phyloP scores from a whole-genome alignment of 495 filamentous ascomycete genomes.

The Hypoxylon perforatum region DNA sequence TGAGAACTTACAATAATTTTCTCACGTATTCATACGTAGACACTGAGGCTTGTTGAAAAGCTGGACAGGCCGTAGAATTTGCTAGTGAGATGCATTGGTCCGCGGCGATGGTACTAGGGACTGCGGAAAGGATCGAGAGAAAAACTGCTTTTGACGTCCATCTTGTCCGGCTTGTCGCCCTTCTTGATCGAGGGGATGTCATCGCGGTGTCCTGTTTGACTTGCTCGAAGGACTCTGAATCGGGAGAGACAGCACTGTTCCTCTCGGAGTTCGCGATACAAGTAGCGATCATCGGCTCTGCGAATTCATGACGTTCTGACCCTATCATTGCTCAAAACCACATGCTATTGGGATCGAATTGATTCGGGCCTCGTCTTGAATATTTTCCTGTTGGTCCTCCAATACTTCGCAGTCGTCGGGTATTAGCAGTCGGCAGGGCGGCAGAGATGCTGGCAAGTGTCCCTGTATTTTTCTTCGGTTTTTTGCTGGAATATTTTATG shows the following conservation, averaged over 20 bases:
- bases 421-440: neutral
- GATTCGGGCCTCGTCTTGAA: neutral
- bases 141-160: constrained; percentile 31
- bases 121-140: constrained; percentile 46
- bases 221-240: constrained; percentile 11
- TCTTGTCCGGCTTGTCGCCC: constrained; percentile 16
- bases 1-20: constrained; percentile 78
- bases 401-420: constrained; percentile 2
- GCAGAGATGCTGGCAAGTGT: constrained; percentile 25
- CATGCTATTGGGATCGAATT: constrained; percentile 31
- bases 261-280: constrained; percentile 19
- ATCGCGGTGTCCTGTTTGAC: constrained; percentile 16
- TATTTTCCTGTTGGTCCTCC: neutral
- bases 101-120: constrained; percentile 49
- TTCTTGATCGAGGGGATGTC: constrained; percentile 15
- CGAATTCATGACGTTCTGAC: constrained; percentile 38
- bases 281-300: constrained; percentile 30
- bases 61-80: constrained; percentile 82
- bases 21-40: constrained; percentile 74
- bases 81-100: constrained; percentile 78
- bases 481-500: constrained; percentile 30
- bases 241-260: constrained; percentile 6
- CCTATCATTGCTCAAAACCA: constrained; percentile 43
- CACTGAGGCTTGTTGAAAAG: constrained; percentile 84
- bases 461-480: constrained; percentile 20